These are phyloP conservation scores for Xanthoceras sorbifolium DNA, from an alignment of 345 rosid genomes.

Conservation along the genomic window DNA sequence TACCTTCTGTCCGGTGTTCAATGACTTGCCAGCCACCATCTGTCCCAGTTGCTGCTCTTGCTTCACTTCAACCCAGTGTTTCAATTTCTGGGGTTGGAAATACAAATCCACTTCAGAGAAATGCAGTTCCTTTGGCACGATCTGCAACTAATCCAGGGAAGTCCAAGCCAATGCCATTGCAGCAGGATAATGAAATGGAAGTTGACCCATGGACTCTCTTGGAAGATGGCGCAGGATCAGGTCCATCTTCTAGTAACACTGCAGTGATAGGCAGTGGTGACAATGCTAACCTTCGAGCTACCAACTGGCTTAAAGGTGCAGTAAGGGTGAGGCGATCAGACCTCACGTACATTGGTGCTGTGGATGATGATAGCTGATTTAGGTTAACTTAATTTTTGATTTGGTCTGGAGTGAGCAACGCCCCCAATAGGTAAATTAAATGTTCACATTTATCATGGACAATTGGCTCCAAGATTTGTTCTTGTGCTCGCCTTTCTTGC, in stretches of 20 bases:
- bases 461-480: conserved; percentile 26
- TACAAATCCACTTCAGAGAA: conserved; percentile 45
- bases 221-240: conserved; percentile 88
- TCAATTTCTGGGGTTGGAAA: conserved; percentile 46
- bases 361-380: conserved; percentile 89
- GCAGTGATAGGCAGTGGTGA: conserved; percentile 62
- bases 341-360: conserved; percentile 79
- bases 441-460: conserved; percentile 17
- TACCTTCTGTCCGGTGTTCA: conserved; percentile 57
- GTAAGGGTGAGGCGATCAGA: conserved; percentile 86
- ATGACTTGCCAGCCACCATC: conserved; percentile 77
- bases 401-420: conserved; percentile 30
- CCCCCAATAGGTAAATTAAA: conserved; percentile 33
- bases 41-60: conserved; percentile 58
- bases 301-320: conserved; percentile 94
- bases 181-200: conserved; percentile 62
- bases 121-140: conserved; percentile 44
- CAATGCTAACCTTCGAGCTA: conserved; percentile 76
- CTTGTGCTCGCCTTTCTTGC: conserved; percentile 18
- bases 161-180: conserved; percentile 51
- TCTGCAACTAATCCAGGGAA: conserved; percentile 48
- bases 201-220: conserved; percentile 94
- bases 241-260: conserved; percentile 53
- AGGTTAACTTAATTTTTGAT: conserved; percentile 36
- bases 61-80: conserved; percentile 60